Base-by-base conservation (phyloP, 192 early-diverging fungal species). In the Entrophospora sp. region DNA sequence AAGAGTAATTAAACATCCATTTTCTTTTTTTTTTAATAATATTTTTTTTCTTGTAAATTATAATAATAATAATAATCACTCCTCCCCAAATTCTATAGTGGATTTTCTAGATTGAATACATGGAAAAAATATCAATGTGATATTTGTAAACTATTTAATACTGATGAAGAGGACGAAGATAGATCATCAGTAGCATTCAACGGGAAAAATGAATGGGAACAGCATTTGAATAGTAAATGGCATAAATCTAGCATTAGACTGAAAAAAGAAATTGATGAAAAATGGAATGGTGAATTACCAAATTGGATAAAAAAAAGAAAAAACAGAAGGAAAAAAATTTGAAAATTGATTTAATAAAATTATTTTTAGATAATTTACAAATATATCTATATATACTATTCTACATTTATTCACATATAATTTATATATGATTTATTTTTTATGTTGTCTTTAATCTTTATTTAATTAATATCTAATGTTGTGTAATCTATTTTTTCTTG, bases 91-190 rank as follows among this genome's bases (percentile, higher is more conserved):
- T n/a, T 10, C 5, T 30, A 42, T 56, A 77, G 72, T 48, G 64
- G 42, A 3, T 57, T 71, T 22, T 48, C 64, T 4, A 71, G 59
- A n/a, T 36, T 77, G 5, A 63, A 70, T n/a, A 66, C 73, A 2
- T 92, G 89, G 90, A 79, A 76, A 55, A 87, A 88, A 46, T 80
- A 85, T 63, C 70, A 72, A 28, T 95, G 93, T 60, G 71, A 69
- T 18, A 72, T 91, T 0, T 95, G 93, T 64, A 83, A 75, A 36
- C 24, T 77, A 69, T 46, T 63, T 40, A 46, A 66, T 28, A 70
- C 69, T 7, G 76, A 72, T 18, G 71, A 76, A 20, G 27, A 7
- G 4, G 13, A 48, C 5, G 38, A 14, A 40, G 58, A 43, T 27
- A 61, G 43, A n/a, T 57, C 28, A 35, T 73, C 36, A 10, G 68